Evolutionary conservation across 768 basidiomycete genomes (phyloP).

Genomic region (Termitomyces sp.): DNA sequence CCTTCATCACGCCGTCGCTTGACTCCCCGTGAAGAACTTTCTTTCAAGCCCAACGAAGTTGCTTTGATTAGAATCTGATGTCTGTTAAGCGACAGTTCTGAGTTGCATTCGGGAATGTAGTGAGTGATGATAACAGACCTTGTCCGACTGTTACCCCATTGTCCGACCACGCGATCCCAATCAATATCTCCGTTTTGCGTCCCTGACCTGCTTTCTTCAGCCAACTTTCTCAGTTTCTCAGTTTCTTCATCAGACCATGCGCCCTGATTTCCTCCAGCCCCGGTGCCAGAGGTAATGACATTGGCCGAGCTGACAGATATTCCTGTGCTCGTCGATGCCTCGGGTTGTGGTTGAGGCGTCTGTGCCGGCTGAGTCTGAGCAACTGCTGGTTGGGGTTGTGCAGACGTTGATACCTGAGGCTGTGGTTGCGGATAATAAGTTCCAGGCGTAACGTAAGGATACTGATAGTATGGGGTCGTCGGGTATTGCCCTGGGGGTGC

Average conservation of each 20-base stretch:
- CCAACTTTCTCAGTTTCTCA: conserved; percentile 59
- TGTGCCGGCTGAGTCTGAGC: conserved; percentile 12
- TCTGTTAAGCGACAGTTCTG: conserved; percentile 27
- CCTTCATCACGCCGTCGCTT: conserved; percentile 48
- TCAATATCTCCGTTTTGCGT: conserved; percentile 57
- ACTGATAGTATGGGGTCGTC: conserved; percentile 60
- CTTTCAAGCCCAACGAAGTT: conserved; percentile 72
- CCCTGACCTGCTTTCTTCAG: conserved; percentile 57
- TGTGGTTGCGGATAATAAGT: conserved; percentile 21
- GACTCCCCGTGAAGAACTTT: conserved; percentile 44
- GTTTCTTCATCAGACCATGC: conserved; percentile 79
- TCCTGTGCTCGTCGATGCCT: conserved; percentile 18
- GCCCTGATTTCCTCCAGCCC: conserved; percentile 50
- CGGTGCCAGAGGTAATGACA: conserved; percentile 21
- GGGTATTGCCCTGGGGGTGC: conserved; percentile 43
- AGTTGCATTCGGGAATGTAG: not conserved
- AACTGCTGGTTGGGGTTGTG: conserved; percentile 1
- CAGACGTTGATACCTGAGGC: conserved; percentile 14
- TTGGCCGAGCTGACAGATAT: conserved; percentile 17
- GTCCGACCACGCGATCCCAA: conserved; percentile 73
- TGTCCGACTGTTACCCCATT: conserved; percentile 72
- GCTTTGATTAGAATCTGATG: conserved; percentile 84
- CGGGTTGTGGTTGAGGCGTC: conserved; percentile 13
- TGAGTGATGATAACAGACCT: conserved; percentile 38
- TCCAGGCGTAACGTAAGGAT: conserved; percentile 25